Base-by-base conservation (phyloP, 768 basidiomycete species). In the Pisolithus albus region DNA sequence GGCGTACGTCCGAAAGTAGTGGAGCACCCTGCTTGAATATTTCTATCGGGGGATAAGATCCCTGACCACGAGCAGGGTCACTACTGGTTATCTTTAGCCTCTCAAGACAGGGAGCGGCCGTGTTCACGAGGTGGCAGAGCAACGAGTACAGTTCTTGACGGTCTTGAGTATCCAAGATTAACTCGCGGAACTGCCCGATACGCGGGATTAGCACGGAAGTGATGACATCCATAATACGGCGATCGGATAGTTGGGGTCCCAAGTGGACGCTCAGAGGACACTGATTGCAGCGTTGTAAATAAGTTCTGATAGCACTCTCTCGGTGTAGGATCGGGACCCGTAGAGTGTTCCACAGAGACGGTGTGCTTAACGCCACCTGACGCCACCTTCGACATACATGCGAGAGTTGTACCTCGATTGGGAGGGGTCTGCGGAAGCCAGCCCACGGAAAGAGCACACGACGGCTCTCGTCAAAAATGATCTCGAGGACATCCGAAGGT, bases 301-400 rank as follows among this genome's bases (percentile, higher is more conserved):
- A 70, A 7, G 59, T 49, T 47, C 52, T 59, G 40, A 71, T 53
- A 30, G 64, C 61, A 39, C 48, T 47, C 11, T 65, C 62, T 26
- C 58, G 57, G 55, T 61, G 65, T 34, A 67, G 61, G 32, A 67
- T 61, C n/a, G 64, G 61, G 30, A 67, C 55, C 46, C 64, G 64
- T 47, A 70, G 68, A 32, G 61, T 53, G 9, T 67, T 65, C 71
- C 68, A 71, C n/a, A 72, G 53, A 23, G 67, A 65, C 6, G 71
- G 71, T 9, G 62, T 58, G 45, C 51, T 53, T 39, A 72, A 63
- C 18, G 72, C 65, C 4, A 71, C 61, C 46, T 60, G 58, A 21
- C 70, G 67, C 72, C 72, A 72, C 40, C 60, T 59, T 30, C 59
- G 50, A 34, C 63, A 64, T n/a, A 72, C 68, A 42, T 67, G 65